Percentiles rank a stretch among this genome's conserved stretches.
Evolutionary conservation across 805 yeast genomes (phyloP).

Genomic region (Kurtzmaniella cleridarum): DNA sequence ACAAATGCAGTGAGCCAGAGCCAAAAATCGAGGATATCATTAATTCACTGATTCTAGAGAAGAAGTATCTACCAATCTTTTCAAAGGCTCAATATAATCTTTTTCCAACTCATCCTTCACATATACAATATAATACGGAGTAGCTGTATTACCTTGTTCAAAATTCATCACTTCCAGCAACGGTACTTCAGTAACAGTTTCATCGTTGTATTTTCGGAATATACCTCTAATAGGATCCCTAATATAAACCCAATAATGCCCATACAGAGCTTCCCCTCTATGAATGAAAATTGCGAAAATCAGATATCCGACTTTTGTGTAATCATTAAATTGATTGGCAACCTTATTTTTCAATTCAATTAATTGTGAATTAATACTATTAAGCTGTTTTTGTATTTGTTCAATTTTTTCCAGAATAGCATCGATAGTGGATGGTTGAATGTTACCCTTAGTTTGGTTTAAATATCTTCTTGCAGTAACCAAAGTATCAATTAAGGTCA

Average conservation of each 20-base stretch:
- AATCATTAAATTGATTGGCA: constrained; percentile 54
- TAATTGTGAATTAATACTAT: constrained; percentile 36
- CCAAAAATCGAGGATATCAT: too few relatives aligned
- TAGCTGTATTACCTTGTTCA: constrained; percentile 69
- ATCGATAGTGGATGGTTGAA: constrained; percentile 43
- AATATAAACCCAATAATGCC: constrained; percentile 96
- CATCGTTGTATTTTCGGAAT: constrained; percentile 92
- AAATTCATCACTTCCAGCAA: constrained; percentile 63
- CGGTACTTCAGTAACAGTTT: constrained; percentile 79
- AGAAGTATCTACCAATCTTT: constrained; percentile 26
- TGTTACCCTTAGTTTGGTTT: constrained; percentile 23
- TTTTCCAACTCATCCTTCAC: constrained; percentile 56
- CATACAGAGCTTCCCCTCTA: constrained; percentile 92
- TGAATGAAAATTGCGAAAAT: constrained; percentile 92
- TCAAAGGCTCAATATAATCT: constrained; percentile 59
- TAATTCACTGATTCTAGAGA: too few relatives aligned
- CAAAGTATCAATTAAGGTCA: constrained; percentile 38
- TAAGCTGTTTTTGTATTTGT: constrained; percentile 42
- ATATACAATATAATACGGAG: constrained; percentile 89
- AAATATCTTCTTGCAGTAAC: constrained; percentile 55
- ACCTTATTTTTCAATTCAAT: constrained; percentile 43
- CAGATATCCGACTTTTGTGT: constrained; percentile 66
- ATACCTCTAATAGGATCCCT: constrained; percentile 62
- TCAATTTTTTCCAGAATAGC: constrained; percentile 43
- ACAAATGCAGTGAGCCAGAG: too few relatives aligned